Base-by-base conservation (phyloP, 306 rosid species). In the Cicer arietinum region DNA sequence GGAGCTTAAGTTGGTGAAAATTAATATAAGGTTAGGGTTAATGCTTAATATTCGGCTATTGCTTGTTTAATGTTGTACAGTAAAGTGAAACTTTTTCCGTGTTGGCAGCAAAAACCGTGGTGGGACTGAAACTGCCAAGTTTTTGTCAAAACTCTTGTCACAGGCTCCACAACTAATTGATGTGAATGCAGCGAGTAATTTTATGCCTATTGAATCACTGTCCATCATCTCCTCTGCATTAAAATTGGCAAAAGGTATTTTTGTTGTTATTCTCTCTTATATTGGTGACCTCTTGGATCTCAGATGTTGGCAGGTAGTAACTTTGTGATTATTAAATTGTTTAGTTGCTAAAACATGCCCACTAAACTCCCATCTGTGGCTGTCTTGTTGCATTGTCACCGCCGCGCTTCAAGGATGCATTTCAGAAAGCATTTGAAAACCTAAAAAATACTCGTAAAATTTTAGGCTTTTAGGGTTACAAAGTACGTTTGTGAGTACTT, bases 61-160 rank as follows among this genome's bases (percentile, higher is more conserved):
- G 30, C 74, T 42, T 41, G 63, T 83, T 77, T 76, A 72, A 65
- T 75, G 62, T 44, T 72, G 44, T 56, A 37, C 67, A 68, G 50
- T 69, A 69, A 78, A 63, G 35, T 74, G 76, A 81, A 54, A 14
- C 14, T 13, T 71, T 46, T 79, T 75, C 71, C 30, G 37, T 61
- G 75, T 53, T 79, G 44, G 47, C 85, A 94, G 97, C 88, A 74
- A 89, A 83, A 94, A 94, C 67, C 95, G 85, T 17, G 99, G 96
- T 65, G 93, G 92, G 76, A 87, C 85, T 71, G 90, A 84, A 71
- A 64, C 89, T 73, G 97, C 96, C 17, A 85, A 69, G 11, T 90
- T 94, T 86, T 81, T 90, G 74, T 83, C 86, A 9, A 87, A 76
- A 80, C 88, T 94, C 69, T 56, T 90, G 71, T 65, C 84, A 39